Evolutionary conservation across 2,329 filamentous ascomycete genomes (phyloP), one percentile per base, ranked within the genome.

Genomic region (Xylariaceae sp.): DNA sequence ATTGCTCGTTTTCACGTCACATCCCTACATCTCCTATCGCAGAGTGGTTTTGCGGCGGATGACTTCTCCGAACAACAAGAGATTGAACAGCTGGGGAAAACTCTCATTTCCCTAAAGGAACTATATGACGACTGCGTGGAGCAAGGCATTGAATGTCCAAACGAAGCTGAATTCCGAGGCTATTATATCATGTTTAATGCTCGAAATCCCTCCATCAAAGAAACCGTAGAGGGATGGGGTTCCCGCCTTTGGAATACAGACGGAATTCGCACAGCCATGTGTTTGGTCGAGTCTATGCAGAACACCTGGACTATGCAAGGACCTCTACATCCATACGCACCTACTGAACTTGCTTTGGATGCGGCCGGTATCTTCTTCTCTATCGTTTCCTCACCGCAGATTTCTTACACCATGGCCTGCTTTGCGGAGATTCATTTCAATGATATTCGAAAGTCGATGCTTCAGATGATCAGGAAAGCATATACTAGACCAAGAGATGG

Each of bases 321-420:
- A 0, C 83, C 83, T 0, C 67, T 85, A 47, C 76, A 75, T 48
- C 77, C 78, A 7, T 72, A 69, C 0, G 74, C 76, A 1, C 74
- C 75, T 1, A 70, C 78, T 19, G 76, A 78, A 8, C 66, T 76
- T 29, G 76, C 80, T 2, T 72, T 78, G 41, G 75, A 76, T 26
- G 73, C 74, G 4, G 80, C 76, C 44, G 71, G 74, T 29, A 75
- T 78, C 19, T 86, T 80, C 66, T 86, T 87, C 64, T 74, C 77
- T 29, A 83, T 87, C 47, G 72, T 87, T 31, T 74, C 80, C 60
- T 75, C 78, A 41, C 71, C 74, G 0, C 70, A 73, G 12, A 78
- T 85, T 2, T 86, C 84, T 0, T 87, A 87, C 64, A 85, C 82
- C 1, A 85, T 87, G 81, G 84, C 83, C 11, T 87, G 84, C 61